Evolutionary conservation across 2,329 filamentous ascomycete genomes (phyloP).

Genomic region (Fusarium marasasianum): DNA sequence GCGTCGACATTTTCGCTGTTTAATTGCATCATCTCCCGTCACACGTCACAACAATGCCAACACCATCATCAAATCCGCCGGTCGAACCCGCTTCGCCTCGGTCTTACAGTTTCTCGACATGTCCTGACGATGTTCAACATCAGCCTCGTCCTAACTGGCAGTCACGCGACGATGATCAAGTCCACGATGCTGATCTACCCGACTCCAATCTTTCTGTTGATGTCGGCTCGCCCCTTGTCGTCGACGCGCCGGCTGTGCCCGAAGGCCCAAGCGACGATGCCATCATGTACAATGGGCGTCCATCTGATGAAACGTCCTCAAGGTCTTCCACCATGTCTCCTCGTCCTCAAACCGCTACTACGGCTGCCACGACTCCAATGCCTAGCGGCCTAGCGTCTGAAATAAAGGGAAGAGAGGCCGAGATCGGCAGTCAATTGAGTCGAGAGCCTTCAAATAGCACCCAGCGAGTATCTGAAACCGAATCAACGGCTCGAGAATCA

Average conservation of each 20-base stretch:
- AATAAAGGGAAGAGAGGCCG: constrained; percentile 47
- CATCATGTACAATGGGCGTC: constrained; percentile 38
- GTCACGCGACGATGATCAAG: constrained; percentile 33
- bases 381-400: constrained; percentile 45
- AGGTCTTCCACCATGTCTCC: constrained; percentile 57
- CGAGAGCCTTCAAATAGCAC: constrained; percentile 36
- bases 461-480: constrained; percentile 29
- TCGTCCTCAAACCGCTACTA: constrained; percentile 48
- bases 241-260: constrained; percentile 31
- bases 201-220: constrained; percentile 30
- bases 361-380: constrained; percentile 48
- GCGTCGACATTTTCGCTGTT: neutral
- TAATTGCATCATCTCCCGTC: constrained; percentile 19
- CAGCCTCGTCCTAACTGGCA: constrained; percentile 40
- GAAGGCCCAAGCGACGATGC: constrained; percentile 40
- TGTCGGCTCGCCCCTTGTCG: constrained; percentile 33
- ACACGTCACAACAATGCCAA: constrained; percentile 52
- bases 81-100: constrained; percentile 50
- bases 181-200: constrained; percentile 32
- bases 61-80: constrained; percentile 55
- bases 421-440: constrained; percentile 37
- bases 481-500: constrained; percentile 20
- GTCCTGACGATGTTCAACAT: constrained; percentile 54
- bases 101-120: constrained; percentile 53
- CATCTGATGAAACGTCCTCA: constrained; percentile 46